Conservation (phyloP, 371 early-diverging fungal genomes). For the Funneliformis caledonium region DNA sequence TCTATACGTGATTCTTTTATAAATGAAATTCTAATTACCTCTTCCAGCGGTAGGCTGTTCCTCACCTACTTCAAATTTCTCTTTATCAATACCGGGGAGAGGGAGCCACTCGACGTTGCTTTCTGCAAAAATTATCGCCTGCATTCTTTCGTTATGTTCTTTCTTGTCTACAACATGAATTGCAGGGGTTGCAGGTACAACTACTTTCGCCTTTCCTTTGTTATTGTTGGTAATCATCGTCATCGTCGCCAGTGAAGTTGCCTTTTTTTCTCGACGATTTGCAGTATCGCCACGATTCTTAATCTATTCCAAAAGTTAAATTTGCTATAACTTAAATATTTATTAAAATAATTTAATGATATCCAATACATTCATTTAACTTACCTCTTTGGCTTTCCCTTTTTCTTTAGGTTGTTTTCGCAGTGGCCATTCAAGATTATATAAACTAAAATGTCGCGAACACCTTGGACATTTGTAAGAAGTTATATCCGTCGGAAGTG, state of each 20-base stretch:
- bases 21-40: too few relatives aligned
- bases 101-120: too few relatives aligned
- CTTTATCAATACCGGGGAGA: too few relatives aligned
- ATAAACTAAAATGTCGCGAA: conserved; percentile 12
- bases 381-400: conserved; percentile 2
- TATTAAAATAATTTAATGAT: neutral
- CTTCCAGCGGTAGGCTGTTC: too few relatives aligned
- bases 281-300: neutral
- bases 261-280: neutral
- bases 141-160: too few relatives aligned
- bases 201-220: too few relatives aligned
- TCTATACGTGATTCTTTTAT: too few relatives aligned
- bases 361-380: neutral
- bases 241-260: neutral
- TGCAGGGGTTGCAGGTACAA: too few relatives aligned
- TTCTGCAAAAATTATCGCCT: too few relatives aligned
- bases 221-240: neutral
- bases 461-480: conserved; percentile 19
- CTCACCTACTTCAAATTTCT: too few relatives aligned
- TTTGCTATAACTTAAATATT: neutral
- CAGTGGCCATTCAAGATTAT: conserved; percentile 12
- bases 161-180: too few relatives aligned
- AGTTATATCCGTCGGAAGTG: neutral
- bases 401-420: neutral
- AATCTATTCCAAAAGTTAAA: too few relatives aligned